Percentiles rank a stretch among this genome's conserved stretches.
phyloP scores from a whole-genome alignment of 1,284 basidiomycete species.

The Hypsizygus ulmarius region DNA sequence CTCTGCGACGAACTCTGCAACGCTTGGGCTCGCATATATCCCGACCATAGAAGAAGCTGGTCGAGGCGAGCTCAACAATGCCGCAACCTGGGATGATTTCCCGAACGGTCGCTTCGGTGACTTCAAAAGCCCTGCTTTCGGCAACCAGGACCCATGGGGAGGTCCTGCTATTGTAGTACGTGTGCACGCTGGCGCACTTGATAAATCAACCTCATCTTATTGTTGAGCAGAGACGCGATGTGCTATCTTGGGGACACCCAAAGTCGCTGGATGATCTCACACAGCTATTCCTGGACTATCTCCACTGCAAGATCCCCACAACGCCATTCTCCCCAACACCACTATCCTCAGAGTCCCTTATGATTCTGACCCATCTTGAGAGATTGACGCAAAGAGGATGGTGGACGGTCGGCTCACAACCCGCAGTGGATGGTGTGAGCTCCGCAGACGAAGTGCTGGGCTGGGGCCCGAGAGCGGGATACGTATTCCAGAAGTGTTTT shows the following conservation, averaged over 20 bases:
- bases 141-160: slow-evolving; percentile 75
- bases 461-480: slow-evolving; percentile 91
- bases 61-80: slow-evolving; percentile 70
- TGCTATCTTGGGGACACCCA: slow-evolving; percentile 83
- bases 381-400: slow-evolving; percentile 74
- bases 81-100: slow-evolving; percentile 94
- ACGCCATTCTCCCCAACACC: slow-evolving; percentile 92
- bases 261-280: slow-evolving; percentile 72
- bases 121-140: slow-evolving; percentile 94
- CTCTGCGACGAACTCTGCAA: slow-evolving; percentile 57
- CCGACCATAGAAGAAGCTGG: slow-evolving; percentile 54
- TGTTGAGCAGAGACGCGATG: slow-evolving; percentile 55
- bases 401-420: slow-evolving; percentile 98
- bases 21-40: slow-evolving; percentile 42
- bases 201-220: not conserved
- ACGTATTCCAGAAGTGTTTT: slow-evolving; percentile 97
- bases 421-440: slow-evolving; percentile 80
- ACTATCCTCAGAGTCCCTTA: slow-evolving; percentile 80
- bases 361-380: slow-evolving; percentile 80
- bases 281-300: slow-evolving; percentile 76
- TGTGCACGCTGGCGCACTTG: not conserved
- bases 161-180: slow-evolving; percentile 45
- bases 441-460: slow-evolving; percentile 82
- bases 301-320: slow-evolving; percentile 65
- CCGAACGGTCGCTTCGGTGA: slow-evolving; percentile 99